Conservation (phyloP, 495 filamentous ascomycete genomes). For the Lophium mytilinum region DNA sequence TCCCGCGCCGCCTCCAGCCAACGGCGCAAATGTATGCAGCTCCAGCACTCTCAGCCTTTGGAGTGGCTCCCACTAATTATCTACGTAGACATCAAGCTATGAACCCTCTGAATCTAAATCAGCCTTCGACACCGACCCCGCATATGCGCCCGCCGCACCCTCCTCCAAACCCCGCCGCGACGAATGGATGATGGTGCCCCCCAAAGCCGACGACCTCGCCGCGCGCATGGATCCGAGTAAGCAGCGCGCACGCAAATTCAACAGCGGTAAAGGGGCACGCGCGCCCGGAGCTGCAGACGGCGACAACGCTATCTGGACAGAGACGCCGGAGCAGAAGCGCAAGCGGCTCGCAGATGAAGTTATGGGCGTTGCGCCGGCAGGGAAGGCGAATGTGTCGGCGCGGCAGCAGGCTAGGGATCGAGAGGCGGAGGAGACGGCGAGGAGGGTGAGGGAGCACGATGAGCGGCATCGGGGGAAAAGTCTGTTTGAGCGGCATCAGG, state of each 20-base stretch:
- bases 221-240: constrained; percentile 77
- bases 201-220: constrained; percentile 52
- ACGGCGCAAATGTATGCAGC: constrained; percentile 24
- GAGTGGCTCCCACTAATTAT: not conserved
- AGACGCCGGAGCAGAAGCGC: constrained; percentile 82
- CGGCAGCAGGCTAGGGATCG: constrained; percentile 17
- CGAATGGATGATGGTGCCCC: constrained; percentile 92
- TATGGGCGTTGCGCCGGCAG: constrained; percentile 55
- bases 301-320: constrained; percentile 71
- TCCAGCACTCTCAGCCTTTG: not conserved
- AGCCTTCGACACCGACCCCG: constrained; percentile 12
- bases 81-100: not conserved
- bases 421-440: constrained; percentile 41
- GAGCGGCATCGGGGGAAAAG: constrained; percentile 55
- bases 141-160: not conserved
- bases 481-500: constrained; percentile 56
- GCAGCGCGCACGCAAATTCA: constrained; percentile 75
- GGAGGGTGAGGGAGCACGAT: constrained; percentile 51
- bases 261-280: constrained; percentile 57
- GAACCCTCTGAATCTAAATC: not conserved
- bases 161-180: constrained; percentile 48
- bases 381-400: constrained; percentile 19
- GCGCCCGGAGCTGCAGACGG: constrained; percentile 28
- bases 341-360: constrained; percentile 74
- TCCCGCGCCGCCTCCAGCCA: constrained; percentile 62